These are phyloP conservation scores for Gossypioides kirkii DNA, from an alignment of 345 rosid species.

Conservation along the genomic window DNA sequence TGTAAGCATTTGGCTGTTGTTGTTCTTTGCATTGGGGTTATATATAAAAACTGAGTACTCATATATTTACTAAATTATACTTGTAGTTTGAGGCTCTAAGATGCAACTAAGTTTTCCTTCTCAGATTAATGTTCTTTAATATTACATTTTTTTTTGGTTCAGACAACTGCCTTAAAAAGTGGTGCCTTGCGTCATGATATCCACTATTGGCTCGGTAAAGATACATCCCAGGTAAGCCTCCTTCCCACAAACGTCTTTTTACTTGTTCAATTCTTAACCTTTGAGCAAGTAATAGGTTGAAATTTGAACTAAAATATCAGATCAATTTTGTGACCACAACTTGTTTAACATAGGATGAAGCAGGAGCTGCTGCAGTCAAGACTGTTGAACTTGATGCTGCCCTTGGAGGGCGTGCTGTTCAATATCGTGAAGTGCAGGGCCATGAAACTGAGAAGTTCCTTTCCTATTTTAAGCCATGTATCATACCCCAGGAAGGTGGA, in stretches of 20 bases:
- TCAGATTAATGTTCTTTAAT: neutral
- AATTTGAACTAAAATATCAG: neutral
- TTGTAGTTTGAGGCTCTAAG: neutral
- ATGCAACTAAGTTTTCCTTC: slow-evolving; percentile 6
- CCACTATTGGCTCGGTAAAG: slow-evolving; percentile 94
- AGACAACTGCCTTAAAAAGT: slow-evolving; percentile 76
- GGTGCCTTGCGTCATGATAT: slow-evolving; percentile 84
- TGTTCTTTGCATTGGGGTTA: neutral
- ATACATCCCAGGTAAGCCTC: slow-evolving; percentile 59
- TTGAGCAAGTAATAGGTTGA: neutral
- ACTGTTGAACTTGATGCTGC: slow-evolving; percentile 98
- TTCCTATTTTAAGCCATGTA: slow-evolving; percentile 95
- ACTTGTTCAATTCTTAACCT: neutral
- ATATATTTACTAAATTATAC: neutral
- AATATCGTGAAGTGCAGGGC: slow-evolving; percentile 96
- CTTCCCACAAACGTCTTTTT: neutral
- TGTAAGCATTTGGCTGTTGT: neutral
- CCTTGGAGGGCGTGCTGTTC: slow-evolving; percentile 99
- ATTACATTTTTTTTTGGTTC: slow-evolving; percentile 8
- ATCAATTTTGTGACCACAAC: slow-evolving; percentile 17
- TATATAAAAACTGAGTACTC: neutral
- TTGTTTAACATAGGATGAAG: slow-evolving; percentile 75
- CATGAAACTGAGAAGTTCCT: slow-evolving; percentile 95
- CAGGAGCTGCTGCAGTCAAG: slow-evolving; percentile 83
- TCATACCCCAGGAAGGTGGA: slow-evolving; percentile 97